Evolutionary conservation across 2,329 filamentous ascomycete genomes (phyloP), one percentile per base, ranked within the genome.

Genomic region (Fusarium agapanthi): DNA sequence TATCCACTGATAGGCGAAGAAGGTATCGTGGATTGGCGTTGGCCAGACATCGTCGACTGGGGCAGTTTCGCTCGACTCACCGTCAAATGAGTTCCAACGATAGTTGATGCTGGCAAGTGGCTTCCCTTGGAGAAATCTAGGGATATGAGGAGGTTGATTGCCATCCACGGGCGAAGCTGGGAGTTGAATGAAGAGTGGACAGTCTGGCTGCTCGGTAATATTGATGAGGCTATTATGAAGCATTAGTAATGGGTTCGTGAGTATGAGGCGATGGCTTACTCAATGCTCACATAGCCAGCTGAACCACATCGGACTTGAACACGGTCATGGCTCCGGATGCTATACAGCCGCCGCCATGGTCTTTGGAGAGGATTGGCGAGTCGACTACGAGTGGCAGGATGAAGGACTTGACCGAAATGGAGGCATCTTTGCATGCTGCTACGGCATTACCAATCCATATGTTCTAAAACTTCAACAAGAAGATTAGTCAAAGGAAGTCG

Each of bases 41-140:
- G 89, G 89, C 86, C 90, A 91, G 56, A 69, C 28, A 32, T 67
- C 56, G 16, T 66, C 37, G 7, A 30, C 77, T 3, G 83, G 74
- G 11, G 79, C 78, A 20, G 76, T 70, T n/a, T 56, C 67, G 50
- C 43, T 48, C 48, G 45, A 58, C n/a, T 38, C 43, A 30, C 28
- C 66, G 53, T 76, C 75, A 24, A 67, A 70, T 7, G 65, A 78
- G 13, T 77, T 77, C 89, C 90, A 91, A 22, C 89, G 84, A 77
- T 91, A 91, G 76, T 90, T 87, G 76, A 91, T 88, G 61, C 85
- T 84, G 11, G 85, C 88, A 1, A 88, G 83, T 4, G 88, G 84
- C 40, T 82, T 82, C 20, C 78, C 79, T 18, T 77, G 80, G 37
- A 86, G 79, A 65, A 86, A 87, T 15, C 71, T 72, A 34, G 86